Conservation (phyloP, 805 yeast genomes). For the Hemisphaericaspora nanyangensis region DNA sequence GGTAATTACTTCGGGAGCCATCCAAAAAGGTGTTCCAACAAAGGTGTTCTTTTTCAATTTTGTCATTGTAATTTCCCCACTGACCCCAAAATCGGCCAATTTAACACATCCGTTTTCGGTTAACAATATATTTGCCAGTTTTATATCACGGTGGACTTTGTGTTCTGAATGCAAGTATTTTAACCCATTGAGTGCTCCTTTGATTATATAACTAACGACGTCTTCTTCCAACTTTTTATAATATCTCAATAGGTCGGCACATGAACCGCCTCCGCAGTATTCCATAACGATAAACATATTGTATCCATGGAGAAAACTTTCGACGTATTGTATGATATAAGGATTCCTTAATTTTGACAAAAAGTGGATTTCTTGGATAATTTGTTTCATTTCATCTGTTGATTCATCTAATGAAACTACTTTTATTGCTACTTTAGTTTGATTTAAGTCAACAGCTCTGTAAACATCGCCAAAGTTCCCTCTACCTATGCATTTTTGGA, state of each 20-base stretch:
- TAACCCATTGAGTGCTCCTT: constrained; percentile 67
- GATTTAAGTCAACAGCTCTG: constrained; percentile 42
- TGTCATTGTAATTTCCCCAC: constrained; percentile 69
- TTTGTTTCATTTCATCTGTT: constrained; percentile 66
- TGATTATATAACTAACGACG: constrained; percentile 56
- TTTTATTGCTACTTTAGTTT: constrained; percentile 69
- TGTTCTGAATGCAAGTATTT: constrained; percentile 69
- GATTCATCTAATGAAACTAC: constrained; percentile 76
- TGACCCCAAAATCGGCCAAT: constrained; percentile 90
- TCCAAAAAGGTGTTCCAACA: constrained; percentile 97
- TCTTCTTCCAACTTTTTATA: constrained; percentile 55
- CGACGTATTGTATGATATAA: constrained; percentile 58
- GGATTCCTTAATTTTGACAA: constrained; percentile 63
- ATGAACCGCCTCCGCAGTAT: constrained; percentile 92
- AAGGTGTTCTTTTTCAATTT: constrained; percentile 60
- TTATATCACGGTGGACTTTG: constrained; percentile 86
- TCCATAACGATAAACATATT: constrained; percentile 92
- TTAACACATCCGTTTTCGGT: constrained; percentile 69
- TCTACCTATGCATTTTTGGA: constrained; percentile 64
- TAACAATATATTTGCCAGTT: constrained; percentile 82
- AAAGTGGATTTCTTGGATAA: constrained; percentile 76
- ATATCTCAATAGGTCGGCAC: constrained; percentile 65
- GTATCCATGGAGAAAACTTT: constrained; percentile 60
- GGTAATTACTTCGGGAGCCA: constrained; percentile 95
- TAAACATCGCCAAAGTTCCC: constrained; percentile 90